Evolutionary conservation across 805 yeast genomes (phyloP), one percentile per base, ranked within the genome.

Genomic region (Deakozyma indianensis): DNA sequence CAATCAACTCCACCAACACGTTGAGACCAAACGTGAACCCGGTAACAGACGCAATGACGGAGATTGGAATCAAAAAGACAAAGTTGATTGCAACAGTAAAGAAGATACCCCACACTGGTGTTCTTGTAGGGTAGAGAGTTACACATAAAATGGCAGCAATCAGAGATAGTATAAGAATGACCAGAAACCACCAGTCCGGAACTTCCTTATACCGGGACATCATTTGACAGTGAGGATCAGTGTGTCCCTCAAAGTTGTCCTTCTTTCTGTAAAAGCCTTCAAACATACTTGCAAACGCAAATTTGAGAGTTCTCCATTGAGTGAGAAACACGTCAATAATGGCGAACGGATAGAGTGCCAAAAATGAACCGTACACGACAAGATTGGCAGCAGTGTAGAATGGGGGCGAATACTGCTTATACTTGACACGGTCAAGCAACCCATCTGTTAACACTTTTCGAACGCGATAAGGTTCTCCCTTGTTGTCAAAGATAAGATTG

Each of bases 111-210:
- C 82, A 77, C 22, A 75, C 74, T 18, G 81, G 80, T 3, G 80
- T 79, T 0, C 84, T 76, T 27, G 73, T 71, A 5, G 84, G 76
- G 21, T 72, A 73, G 44, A 80, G 67, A 9, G 80, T 64, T 3
- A 78, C 73, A 23, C 78, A 63, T 5, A 86, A 87, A 45, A 79
- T 61, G 47, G 79, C 60, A 56, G 78, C 77, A 15, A 75, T 60
- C 43, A 73, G 58, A 46, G 74, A 73, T 51, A 78, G 67, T 1
- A 66, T 51, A 5, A 77, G 63, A 22, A 78, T 65, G 14, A 64
- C 50, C n/a, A 74, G 46, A 35, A 72, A 80, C 84, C 86, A 79
- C 78, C 80, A 77, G 51, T 77, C 82, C 1, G 94, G 92, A 20
- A 78, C 84, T 51, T 80, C 86, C 32, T 70, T 70, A 59, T 81